These are phyloP conservation scores for Penicillium roqueforti DNA, from an alignment of 495 filamentous ascomycete species.

Conservation along the genomic window DNA sequence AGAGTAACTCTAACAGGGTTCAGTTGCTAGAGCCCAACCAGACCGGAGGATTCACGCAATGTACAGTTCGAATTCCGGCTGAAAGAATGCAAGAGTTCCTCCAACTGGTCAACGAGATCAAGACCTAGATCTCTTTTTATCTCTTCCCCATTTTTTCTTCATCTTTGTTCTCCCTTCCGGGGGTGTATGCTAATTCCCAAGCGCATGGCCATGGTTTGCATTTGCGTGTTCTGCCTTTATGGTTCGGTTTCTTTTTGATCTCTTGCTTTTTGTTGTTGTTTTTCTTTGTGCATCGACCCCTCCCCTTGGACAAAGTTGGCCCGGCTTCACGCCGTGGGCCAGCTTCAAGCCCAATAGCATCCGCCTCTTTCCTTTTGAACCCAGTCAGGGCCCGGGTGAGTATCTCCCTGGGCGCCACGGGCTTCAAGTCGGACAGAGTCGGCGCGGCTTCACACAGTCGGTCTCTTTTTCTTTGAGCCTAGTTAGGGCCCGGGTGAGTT, in stretches of 20 bases:
- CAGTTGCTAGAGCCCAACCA: constrained; percentile 52
- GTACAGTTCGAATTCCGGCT: constrained; percentile 60
- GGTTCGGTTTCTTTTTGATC: constrained; percentile 1
- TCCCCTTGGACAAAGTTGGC: not conserved
- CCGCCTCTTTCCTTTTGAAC: not conserved
- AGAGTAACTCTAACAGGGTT: constrained; percentile 51
- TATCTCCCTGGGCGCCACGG: not conserved
- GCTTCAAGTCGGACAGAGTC: not conserved
- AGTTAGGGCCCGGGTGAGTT: not conserved
- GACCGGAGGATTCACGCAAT: constrained; percentile 52
- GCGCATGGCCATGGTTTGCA: constrained; percentile 7
- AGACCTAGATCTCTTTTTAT: constrained; percentile 15
- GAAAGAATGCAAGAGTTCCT: constrained; percentile 45
- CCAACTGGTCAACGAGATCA: constrained; percentile 19
- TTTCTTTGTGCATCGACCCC: not conserved
- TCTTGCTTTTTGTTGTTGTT: not conserved
- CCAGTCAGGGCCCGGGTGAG: not conserved
- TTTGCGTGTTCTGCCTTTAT: not conserved
- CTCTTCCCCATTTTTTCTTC: not conserved
- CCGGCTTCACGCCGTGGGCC: not conserved
- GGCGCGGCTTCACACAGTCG: not conserved
- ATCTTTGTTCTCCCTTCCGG: not conserved
- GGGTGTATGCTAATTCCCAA: constrained; percentile 10
- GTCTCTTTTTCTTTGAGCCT: not conserved
- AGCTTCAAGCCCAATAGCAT: not conserved